Base-by-base conservation (phyloP, 345 rosid species). In the Punica granatum region DNA sequence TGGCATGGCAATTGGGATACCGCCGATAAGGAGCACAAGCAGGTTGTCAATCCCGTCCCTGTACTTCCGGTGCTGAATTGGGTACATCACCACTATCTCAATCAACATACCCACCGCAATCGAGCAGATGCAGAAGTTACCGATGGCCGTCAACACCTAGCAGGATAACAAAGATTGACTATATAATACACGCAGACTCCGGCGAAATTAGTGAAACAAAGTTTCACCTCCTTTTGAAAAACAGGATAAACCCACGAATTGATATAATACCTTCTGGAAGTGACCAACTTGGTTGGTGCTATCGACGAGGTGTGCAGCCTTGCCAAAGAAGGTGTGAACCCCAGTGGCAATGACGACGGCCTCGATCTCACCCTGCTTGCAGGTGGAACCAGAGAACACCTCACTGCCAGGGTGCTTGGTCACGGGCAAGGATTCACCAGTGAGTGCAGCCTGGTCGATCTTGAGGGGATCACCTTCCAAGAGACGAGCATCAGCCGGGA, bases 1-100 rank as follows among this genome's bases (percentile, higher is more conserved):
- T 19, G 86, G 86, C 86, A 82, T 82, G 26, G 86, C 86, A 42
- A 82, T 82, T 4, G 86, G 86, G 70, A 82, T 82, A 42, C 86
- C 86, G 48, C 86, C 86, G 15, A 82, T 82, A 70, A 82, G 81
- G 58, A 82, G 86, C 69, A 82, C 86, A 67, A 82, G 70, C 31
- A 82, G 72, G 68, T 79, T 82, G 75, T 82, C 83, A 34, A 82
- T 79, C 6, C 86, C 86, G 26, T 79, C 79, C 69, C 83, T 74
- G 65, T 82, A 82, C 26, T 63, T 68, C 73, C 86, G 72, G 15
- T 69, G 64, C 68, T 82, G 83, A 60, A 82, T 70, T 26, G 71
- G 76, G 76, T 79, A 82, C 86, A 82, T 82, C 41, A 75, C 82
- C 4, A 79, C 10, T 0, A 82, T 63, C 72, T 82, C 86, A 46